A percentile compares a stretch with the other conserved stretches of the same genome.
phyloP scores from a whole-genome alignment of 2,329 filamentous ascomycete species.

The Penicillium corylophilum region DNA sequence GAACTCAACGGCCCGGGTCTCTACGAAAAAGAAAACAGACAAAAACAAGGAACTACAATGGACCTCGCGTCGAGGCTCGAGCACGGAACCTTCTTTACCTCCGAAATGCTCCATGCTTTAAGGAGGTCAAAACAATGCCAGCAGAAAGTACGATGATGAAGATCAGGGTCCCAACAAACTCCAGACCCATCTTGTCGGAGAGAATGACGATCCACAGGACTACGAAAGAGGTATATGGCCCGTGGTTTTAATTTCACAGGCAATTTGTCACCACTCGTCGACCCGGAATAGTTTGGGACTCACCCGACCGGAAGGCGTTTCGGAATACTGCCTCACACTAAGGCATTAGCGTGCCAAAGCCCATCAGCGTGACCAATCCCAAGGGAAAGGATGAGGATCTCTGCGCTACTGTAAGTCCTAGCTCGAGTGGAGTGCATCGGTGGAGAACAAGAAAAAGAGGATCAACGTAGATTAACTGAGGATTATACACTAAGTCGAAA shows the following conservation, averaged over 20 bases:
- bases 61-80: neutral
- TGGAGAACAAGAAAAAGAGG: neutral
- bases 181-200: neutral
- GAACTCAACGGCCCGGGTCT: neutral
- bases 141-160: neutral
- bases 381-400: neutral
- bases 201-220: neutral
- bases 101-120: neutral
- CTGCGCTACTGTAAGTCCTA: neutral
- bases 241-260: neutral
- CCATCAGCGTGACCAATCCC: neutral
- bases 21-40: too few relatives aligned
- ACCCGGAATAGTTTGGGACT: neutral
- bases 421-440: neutral
- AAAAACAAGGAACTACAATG: neutral
- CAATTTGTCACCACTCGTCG: neutral
- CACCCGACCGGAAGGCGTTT: constrained; percentile 5
- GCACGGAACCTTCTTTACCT: neutral
- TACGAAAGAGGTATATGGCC: neutral
- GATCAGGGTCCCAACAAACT: neutral
- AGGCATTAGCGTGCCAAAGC: neutral
- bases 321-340: neutral
- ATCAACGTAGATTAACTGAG: neutral
- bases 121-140: neutral
- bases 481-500: neutral